Base-by-base conservation (phyloP, 73 alveolate genomes). In the Stentor roeselii region DNA sequence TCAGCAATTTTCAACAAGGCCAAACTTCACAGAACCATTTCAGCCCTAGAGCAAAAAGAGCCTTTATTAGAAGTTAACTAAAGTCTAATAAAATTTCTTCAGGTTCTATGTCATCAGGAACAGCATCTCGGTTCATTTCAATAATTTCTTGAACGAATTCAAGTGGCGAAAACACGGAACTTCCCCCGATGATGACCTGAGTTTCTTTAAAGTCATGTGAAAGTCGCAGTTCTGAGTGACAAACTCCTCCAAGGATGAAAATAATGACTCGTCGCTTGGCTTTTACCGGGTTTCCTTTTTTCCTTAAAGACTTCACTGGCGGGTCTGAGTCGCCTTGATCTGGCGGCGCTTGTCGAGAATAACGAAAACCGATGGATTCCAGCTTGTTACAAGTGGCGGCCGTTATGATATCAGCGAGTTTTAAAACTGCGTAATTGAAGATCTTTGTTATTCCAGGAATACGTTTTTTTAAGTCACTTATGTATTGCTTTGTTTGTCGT, bases 101-200 rank as follows among this genome's bases (percentile, higher is more conserved):
- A 6, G 67, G 67, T 11, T 50, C 67, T 11, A 50, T 6, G 67
- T 50, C 67, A 6, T 6, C 30, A 50, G 21, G 6, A 50, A 11
- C 67, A 50, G 67, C 67, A 11, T 50, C 67, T 50, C 21, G 6
- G 21, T 6, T 11, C 67, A 50, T 50, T 11, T 50, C 67, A 6
- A 50, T 11, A 11, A 50, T 50, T 50, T 60, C 78, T 31, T 60
- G 39, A 4, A 60, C 36, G 34, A 67, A 67, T 11, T 67, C 80
- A 15, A 67, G 34, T 34, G 80, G 80, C 21, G 50, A 21, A 21
- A 67, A 21, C 21, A 34, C 37, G 21, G 15, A 27, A 67, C 37
- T 67, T n/a, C 80, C 80, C 14, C 80, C 80, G 11, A 67, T 21
- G 34, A 67, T 67, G 15, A 67, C 80, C 34, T 67, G 80, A 27